Evolutionary conservation across 179 eudicot species (phyloP).

Genomic region (Gypsophila paniculata): DNA sequence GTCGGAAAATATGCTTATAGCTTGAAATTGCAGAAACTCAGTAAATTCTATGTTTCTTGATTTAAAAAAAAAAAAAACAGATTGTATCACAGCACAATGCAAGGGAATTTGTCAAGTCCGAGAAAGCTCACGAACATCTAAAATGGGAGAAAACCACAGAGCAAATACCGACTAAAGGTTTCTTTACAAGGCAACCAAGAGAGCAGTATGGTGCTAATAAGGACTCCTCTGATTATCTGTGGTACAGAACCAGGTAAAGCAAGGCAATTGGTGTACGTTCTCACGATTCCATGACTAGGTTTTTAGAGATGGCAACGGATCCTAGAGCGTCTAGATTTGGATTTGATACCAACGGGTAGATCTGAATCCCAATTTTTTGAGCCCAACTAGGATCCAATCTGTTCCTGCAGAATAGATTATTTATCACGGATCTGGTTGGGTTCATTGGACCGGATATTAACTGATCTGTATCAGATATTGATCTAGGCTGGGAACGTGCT

Average conservation of each 20-base stretch:
- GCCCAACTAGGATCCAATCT: no score
- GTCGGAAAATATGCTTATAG: neutral
- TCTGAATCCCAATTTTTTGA: no score
- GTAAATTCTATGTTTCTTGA: neutral
- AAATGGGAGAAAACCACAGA: constrained; percentile 65
- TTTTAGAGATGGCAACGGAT: no score
- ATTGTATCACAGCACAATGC: constrained; percentile 71
- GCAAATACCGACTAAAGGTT: constrained; percentile 34
- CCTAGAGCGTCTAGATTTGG: no score
- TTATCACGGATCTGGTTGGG: no score
- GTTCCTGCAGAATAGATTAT: no score
- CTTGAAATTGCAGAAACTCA: neutral
- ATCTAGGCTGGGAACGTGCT: no score
- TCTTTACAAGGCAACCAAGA: constrained; percentile 30
- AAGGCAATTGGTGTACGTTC: neutral
- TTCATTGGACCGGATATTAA: no score
- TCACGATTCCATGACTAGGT: neutral
- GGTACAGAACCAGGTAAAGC: constrained; percentile 79
- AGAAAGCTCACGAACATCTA: constrained; percentile 29
- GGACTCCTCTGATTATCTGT: constrained; percentile 72
- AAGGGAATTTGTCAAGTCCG: constrained; percentile 48
- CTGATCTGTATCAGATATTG: no score
- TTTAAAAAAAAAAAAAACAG: constrained; percentile 30
- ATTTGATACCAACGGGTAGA: no score
- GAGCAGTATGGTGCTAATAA: constrained; percentile 52